Conservation (phyloP, 257 asterid species). For the Rubia yunnanensis region DNA sequence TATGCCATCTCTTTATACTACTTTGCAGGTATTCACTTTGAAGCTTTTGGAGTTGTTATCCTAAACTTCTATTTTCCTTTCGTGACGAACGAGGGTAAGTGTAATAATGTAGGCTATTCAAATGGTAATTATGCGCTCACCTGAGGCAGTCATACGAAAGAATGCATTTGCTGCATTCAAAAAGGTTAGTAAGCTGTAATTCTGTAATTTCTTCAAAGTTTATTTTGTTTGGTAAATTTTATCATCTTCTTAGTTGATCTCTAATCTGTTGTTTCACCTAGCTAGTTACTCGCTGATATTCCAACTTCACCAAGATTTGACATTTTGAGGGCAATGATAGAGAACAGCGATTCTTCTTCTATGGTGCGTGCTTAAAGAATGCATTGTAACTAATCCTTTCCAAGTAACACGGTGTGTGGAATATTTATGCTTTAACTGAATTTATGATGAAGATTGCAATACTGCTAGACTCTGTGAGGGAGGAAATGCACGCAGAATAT, state of each 20-base stretch:
- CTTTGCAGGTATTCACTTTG: conserved; percentile 52
- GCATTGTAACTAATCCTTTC: conserved; percentile 1
- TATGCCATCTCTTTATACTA: conserved; percentile 42
- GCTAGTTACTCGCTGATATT: conserved; percentile 70
- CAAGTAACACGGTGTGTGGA: conserved; percentile 1
- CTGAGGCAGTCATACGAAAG: conserved; percentile 53
- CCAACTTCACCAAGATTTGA: conserved; percentile 64
- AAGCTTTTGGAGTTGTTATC: not conserved
- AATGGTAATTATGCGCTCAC: conserved; percentile 65
- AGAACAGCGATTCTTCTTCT: conserved; percentile 60
- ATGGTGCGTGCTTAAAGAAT: conserved; percentile 49
- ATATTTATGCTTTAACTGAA: not conserved
- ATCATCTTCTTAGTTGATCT: not conserved
- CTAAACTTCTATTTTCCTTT: not conserved
- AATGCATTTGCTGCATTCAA: conserved; percentile 53
- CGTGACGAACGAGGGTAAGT: conserved; percentile 15
- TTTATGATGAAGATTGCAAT: conserved; percentile 50
- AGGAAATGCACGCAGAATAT: conserved; percentile 48
- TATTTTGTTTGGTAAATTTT: not conserved
- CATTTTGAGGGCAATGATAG: conserved; percentile 59
- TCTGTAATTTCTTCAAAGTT: conserved; percentile 5
- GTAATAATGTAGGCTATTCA: conserved; percentile 47
- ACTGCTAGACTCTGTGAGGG: conserved; percentile 61
- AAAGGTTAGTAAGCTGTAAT: conserved; percentile 34
- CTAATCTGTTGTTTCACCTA: conserved; percentile 13